Percentiles rank a stretch among this genome's conserved stretches.
Conservation (phyloP, 2,329 filamentous ascomycete species). For the Penicillium palitans region DNA sequence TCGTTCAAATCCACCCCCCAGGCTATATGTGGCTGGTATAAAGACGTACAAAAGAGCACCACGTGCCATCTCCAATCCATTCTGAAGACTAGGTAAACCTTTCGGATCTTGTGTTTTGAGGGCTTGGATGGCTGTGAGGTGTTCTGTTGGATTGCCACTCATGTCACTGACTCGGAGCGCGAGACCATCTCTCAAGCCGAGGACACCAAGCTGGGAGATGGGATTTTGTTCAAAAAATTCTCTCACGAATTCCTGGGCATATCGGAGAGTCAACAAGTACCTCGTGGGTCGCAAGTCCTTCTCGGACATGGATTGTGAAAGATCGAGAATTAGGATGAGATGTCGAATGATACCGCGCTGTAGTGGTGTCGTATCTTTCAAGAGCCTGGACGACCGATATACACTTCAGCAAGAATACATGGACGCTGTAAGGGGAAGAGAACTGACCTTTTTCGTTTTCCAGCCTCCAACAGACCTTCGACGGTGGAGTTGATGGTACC, state of each 20-base stretch:
- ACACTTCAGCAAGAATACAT: slow-evolving; percentile 18
- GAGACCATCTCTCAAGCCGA: slow-evolving; percentile 91
- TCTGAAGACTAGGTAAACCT: slow-evolving; percentile 81
- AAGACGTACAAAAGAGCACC: slow-evolving; percentile 74
- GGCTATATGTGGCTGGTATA: neutral
- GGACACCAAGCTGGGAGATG: slow-evolving; percentile 88
- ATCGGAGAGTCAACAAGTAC: slow-evolving; percentile 77
- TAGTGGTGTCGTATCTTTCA: slow-evolving; percentile 91
- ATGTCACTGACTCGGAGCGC: slow-evolving; percentile 84
- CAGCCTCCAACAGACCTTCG: slow-evolving; percentile 73
- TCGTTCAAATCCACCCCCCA: neutral
- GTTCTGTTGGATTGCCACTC: slow-evolving; percentile 86
- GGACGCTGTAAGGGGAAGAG: neutral
- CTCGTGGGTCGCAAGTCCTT: slow-evolving; percentile 91
- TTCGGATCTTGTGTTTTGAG: slow-evolving; percentile 68
- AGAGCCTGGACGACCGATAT: slow-evolving; percentile 57
- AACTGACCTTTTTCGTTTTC: slow-evolving; percentile 70
- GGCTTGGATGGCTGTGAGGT: slow-evolving; percentile 72
- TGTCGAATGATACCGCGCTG: slow-evolving; percentile 98
- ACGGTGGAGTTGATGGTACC: slow-evolving; percentile 72
- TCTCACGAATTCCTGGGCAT: slow-evolving; percentile 81
- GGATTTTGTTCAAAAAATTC: slow-evolving; percentile 99
- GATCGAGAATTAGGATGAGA: slow-evolving; percentile 83
- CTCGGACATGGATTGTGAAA: slow-evolving; percentile 90
- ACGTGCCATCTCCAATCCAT: slow-evolving; percentile 91